Evolutionary conservation across 148 eudicot species (phyloP).

Genomic region (Cornus kousa): DNA sequence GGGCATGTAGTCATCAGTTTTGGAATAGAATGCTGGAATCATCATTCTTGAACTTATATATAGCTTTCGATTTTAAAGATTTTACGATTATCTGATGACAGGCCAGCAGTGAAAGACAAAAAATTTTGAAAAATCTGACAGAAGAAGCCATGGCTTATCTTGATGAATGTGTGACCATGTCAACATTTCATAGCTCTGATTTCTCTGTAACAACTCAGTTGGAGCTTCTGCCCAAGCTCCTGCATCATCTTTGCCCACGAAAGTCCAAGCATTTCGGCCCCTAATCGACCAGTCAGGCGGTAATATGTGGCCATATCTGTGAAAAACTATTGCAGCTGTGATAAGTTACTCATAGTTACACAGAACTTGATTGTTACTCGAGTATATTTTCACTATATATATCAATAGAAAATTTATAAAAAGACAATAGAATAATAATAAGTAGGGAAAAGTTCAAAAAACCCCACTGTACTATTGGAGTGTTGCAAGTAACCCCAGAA

Average conservation of each 20-base stretch:
- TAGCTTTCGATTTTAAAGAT: neutral
- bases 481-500: no score
- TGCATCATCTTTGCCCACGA: conserved; percentile 25
- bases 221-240: conserved; percentile 23
- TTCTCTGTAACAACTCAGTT: conserved; percentile 58
- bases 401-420: no score
- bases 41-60: neutral
- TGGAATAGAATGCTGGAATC: neutral
- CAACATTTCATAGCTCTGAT: conserved; percentile 94
- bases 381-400: no score
- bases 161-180: conserved; percentile 95
- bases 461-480: no score
- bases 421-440: no score
- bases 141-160: conserved; percentile 95
- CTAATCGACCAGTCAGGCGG: conserved; percentile 19
- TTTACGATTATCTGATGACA: conserved; percentile 24
- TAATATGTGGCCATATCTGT: no score
- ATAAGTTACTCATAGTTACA: no score
- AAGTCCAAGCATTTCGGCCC: conserved; percentile 20
- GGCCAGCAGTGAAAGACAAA: conserved; percentile 80
- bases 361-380: no score
- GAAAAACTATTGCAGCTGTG: no score
- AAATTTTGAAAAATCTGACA: conserved; percentile 66
- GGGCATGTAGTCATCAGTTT: no score
- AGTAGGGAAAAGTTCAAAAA: no score